Evolutionary conservation across 495 filamentous ascomycete genomes (phyloP).

Genomic region (Letharia columbiana): DNA sequence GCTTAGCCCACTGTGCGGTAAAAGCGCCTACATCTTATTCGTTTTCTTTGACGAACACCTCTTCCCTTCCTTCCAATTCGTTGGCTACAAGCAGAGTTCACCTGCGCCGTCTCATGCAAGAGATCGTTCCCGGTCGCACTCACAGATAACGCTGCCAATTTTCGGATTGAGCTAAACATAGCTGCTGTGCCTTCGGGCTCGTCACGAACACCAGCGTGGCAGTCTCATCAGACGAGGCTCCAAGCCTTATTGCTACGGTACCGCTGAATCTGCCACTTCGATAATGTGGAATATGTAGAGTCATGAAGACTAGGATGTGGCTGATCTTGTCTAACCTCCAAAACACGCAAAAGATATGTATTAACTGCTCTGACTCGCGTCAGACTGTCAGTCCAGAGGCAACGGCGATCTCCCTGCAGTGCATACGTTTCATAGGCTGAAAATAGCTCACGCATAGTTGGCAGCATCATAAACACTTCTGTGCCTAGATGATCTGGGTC

Average conservation of each 20-base stretch:
- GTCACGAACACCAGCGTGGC: background rate
- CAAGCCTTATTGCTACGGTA: background rate
- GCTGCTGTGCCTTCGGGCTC: background rate
- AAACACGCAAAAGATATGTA: background rate
- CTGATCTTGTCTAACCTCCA: background rate
- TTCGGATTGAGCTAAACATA: background rate
- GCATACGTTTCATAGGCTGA: constrained; percentile 11
- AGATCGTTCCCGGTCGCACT: background rate
- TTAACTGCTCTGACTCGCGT: background rate
- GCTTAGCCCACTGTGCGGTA: background rate
- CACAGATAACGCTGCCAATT: background rate
- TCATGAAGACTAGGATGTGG: background rate
- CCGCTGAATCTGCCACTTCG: background rate
- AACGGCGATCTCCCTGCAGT: background rate
- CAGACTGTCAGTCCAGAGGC: too few species aligned
- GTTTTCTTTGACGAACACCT: background rate
- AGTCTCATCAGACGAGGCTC: constrained; percentile 3
- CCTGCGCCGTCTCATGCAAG: constrained; percentile 9
- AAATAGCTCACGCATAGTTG: background rate
- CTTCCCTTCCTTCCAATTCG: background rate
- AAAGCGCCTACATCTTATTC: constrained; percentile 3
- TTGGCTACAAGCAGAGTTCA: background rate
- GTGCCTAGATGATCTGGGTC: background rate
- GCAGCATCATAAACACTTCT: too few species aligned
- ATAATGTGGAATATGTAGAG: background rate